Percentiles rank a stretch among this genome's conserved stretches.
These are phyloP conservation scores for Colletotrichum navitas DNA, from an alignment of 2,329 filamentous ascomycete genomes.

Conservation along the genomic window DNA sequence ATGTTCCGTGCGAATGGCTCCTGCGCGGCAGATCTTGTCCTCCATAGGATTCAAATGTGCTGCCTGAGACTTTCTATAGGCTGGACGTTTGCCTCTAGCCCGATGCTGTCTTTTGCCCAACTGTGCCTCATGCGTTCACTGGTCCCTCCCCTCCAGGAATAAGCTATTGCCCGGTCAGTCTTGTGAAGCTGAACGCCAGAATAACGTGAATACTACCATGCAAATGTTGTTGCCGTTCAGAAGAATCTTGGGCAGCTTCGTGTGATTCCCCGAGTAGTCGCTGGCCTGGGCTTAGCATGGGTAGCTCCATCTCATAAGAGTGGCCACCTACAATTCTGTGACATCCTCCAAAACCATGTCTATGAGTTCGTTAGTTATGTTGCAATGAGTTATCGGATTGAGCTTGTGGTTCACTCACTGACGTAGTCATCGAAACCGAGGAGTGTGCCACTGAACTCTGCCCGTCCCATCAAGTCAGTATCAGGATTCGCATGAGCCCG, in stretches of 20 bases:
- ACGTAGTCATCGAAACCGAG: conserved; percentile 99
- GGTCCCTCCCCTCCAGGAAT: conserved; percentile 85
- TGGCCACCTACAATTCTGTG: conserved; percentile 83
- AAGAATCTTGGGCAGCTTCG: conserved; percentile 92
- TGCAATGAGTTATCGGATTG: neutral
- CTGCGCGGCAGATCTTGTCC: neutral
- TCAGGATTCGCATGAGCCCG: neutral
- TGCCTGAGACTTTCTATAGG: neutral
- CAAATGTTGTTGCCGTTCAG: conserved; percentile 99
- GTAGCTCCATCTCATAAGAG: conserved; percentile 1
- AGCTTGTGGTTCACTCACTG: conserved; percentile 75
- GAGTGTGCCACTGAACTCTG: conserved; percentile 95
- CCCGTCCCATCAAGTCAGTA: conserved; percentile 21
- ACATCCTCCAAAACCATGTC: conserved; percentile 99
- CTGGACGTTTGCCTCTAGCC: neutral
- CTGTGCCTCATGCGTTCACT: conserved; percentile 44
- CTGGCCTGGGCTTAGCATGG: conserved; percentile 62
- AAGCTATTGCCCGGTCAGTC: conserved; percentile 63
- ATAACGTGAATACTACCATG: conserved; percentile 76
- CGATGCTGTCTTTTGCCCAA: neutral
- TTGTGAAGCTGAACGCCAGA: neutral
- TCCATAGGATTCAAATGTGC: neutral
- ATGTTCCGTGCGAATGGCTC: neutral
- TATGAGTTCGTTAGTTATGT: conserved; percentile 55
- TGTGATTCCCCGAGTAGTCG: conserved; percentile 90